Conservation (phyloP, 176 grass and related monocot genomes). For the Zea luxurians region DNA sequence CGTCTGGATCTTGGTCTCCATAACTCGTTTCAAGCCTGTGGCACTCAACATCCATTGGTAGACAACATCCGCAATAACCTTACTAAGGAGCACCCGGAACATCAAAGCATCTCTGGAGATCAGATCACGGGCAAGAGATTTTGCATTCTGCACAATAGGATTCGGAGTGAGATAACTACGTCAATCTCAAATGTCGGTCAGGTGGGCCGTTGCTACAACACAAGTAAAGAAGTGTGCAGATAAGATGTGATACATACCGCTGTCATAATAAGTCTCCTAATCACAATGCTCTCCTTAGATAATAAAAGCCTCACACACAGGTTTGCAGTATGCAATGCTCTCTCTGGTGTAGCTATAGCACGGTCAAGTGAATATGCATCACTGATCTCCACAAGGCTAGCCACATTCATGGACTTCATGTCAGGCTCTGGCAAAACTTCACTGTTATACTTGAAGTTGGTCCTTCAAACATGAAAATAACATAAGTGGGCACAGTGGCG, state of each 20-base stretch:
- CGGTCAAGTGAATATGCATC: conserved; percentile 22
- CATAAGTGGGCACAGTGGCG: not conserved
- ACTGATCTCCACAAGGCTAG: conserved; percentile 36
- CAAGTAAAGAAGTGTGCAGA: not conserved
- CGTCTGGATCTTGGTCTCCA: not conserved
- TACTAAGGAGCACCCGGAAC: conserved; percentile 47
- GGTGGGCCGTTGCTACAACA: conserved; percentile 4
- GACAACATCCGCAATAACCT: conserved; percentile 45
- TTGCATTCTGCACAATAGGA: conserved; percentile 32
- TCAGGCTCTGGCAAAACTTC: conserved; percentile 32
- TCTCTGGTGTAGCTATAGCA: conserved; percentile 37
- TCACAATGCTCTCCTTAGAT: conserved; percentile 54
- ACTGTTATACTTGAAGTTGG: conserved; percentile 37
- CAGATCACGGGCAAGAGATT: conserved; percentile 53
- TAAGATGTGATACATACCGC: conserved; percentile 44
- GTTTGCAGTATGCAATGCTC: conserved; percentile 43
- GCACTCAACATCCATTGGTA: conserved; percentile 56
- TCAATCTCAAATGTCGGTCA: not conserved
- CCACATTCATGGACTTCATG: conserved; percentile 24
- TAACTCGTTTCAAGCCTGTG: conserved; percentile 11
- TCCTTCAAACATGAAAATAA: conserved; percentile 37
- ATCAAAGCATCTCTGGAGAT: conserved; percentile 53
- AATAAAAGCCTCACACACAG: conserved; percentile 56
- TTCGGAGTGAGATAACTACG: not conserved
- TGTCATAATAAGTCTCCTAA: conserved; percentile 69